Percentiles rank a stretch among this genome's conserved stretches.
Evolutionary conservation across 768 basidiomycete species (phyloP).

Genomic region (Calvatia gigantea): DNA sequence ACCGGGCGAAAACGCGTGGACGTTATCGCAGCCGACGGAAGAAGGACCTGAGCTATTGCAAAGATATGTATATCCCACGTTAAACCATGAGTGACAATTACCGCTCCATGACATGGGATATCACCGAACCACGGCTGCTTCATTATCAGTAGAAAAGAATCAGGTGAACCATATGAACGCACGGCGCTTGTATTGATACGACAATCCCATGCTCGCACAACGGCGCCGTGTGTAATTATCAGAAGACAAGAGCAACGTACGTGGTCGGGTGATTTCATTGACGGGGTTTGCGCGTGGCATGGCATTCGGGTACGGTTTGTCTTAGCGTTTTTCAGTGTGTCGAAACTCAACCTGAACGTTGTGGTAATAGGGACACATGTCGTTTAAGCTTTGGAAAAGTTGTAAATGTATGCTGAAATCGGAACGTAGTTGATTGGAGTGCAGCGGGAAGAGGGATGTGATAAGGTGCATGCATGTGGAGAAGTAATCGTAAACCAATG

Average conservation of each 20-base stretch:
- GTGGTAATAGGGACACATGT: too few relatives aligned
- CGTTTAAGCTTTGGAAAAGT: too few relatives aligned
- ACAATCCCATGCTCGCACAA: background rate
- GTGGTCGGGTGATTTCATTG: background rate
- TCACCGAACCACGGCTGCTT: background rate
- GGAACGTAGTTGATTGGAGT: too few relatives aligned
- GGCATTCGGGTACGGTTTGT: background rate
- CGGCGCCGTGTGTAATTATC: background rate
- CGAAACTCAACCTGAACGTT: too few relatives aligned
- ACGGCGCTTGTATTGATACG: background rate
- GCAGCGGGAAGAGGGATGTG: background rate
- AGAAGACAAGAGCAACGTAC: background rate
- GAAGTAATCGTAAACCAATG: background rate
- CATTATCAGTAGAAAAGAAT: background rate
- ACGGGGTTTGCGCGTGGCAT: background rate
- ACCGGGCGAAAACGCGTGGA: background rate
- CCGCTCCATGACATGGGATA: background rate
- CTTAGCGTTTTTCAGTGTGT: too few relatives aligned
- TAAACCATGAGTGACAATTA: background rate
- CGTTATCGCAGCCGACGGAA: background rate
- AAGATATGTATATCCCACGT: background rate
- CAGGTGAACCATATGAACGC: background rate
- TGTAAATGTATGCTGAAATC: too few relatives aligned
- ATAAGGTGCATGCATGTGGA: background rate
- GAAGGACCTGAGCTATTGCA: background rate